Evolutionary conservation across 1,284 basidiomycete genomes (phyloP).

Genomic region (Puccinia triticina): DNA sequence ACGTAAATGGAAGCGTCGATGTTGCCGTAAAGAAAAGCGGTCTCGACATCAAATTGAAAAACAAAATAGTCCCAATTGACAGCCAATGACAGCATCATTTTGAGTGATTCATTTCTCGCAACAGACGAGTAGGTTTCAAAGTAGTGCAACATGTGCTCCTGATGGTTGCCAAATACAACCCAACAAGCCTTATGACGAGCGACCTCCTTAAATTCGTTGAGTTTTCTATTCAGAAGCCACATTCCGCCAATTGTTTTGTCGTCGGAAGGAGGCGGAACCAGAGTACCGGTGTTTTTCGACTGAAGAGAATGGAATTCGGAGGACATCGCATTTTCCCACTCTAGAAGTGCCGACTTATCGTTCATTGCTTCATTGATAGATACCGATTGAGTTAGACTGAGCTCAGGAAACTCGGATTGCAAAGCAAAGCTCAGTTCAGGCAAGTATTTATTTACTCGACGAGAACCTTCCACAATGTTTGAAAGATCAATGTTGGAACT

Average conservation of each 20-base stretch:
- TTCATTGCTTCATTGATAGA: neutral
- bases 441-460: neutral
- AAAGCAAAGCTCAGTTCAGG: neutral
- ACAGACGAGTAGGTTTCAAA: neutral
- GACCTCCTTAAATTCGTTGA: conserved; percentile 13
- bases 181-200: conserved; percentile 2
- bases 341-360: neutral
- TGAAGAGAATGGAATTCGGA: neutral
- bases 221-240: no score
- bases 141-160: neutral
- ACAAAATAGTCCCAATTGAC: neutral
- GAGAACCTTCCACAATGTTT: neutral
- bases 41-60: conserved; percentile 26
- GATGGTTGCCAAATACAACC: neutral
- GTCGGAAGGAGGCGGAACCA: neutral
- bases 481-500: neutral
- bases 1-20: conserved; percentile 2
- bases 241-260: conserved; percentile 1
- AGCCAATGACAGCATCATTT: neutral
- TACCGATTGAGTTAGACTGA: no score
- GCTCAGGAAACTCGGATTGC: neutral
- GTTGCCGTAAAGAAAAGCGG: no score
- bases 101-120: neutral
- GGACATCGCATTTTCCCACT: conserved; percentile 37
- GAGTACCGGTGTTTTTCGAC: neutral